Percentiles rank a stretch among this genome's conserved stretches.
Conservation (phyloP, 805 yeast genomes). For the Cyberlindnera bimundalis region DNA sequence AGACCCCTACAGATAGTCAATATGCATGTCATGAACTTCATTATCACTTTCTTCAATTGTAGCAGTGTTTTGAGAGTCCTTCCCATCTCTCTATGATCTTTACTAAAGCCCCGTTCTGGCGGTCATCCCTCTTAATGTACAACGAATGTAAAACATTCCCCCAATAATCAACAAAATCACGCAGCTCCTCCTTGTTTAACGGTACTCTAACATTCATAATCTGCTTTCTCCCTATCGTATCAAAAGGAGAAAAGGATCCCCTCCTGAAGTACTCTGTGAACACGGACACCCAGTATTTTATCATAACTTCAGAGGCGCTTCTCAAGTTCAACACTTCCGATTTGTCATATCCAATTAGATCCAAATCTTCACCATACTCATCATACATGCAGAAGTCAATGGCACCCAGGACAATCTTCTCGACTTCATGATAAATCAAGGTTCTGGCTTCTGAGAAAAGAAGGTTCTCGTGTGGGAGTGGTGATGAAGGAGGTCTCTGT, state of each 20-base stretch:
- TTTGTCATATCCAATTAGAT: slow-evolving; percentile 46
- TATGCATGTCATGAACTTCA: neutral
- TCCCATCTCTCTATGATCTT: slow-evolving; percentile 35
- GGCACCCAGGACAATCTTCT: slow-evolving; percentile 39
- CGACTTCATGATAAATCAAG: slow-evolving; percentile 40
- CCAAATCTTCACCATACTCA: slow-evolving; percentile 55
- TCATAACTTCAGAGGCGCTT: slow-evolving; percentile 42
- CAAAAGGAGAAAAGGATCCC: slow-evolving; percentile 20
- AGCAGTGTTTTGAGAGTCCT: slow-evolving; percentile 5
- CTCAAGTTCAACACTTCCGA: slow-evolving; percentile 32
- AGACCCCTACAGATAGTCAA: no score
- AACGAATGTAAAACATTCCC: slow-evolving; percentile 38
- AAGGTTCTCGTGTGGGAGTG: neutral
- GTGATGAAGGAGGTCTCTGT: neutral
- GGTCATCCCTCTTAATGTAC: slow-evolving; percentile 35
- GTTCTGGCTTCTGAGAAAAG: slow-evolving; percentile 14
- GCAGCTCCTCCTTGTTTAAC: slow-evolving; percentile 25
- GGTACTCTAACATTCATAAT: slow-evolving; percentile 32
- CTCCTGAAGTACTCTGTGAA: slow-evolving; percentile 47
- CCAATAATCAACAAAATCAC: slow-evolving; percentile 53
- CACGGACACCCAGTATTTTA: slow-evolving; percentile 52
- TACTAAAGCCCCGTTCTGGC: slow-evolving; percentile 33
- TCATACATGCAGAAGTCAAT: slow-evolving; percentile 48
- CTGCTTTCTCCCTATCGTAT: slow-evolving; percentile 26
- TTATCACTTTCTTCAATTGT: neutral